Base-by-base conservation (phyloP, 148 eudicot genomes). In the Vaccinium darrowii region DNA sequence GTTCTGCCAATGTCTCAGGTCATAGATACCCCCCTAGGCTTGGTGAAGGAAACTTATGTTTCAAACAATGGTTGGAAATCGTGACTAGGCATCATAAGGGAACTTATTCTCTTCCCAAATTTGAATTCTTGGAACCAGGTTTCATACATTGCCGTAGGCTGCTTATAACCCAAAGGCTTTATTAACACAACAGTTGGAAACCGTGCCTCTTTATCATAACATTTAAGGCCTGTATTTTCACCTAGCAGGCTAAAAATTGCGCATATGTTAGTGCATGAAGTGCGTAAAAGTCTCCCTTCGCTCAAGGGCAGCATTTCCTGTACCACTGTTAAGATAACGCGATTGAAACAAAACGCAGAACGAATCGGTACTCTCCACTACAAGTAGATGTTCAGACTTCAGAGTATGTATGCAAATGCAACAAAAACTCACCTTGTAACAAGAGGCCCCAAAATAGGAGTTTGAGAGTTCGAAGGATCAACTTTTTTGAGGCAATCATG, bases 391-490 rank as follows among this genome's bases (percentile, higher is more conserved):
- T 62, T 21, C 25, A 62, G 69, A 21, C 36, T 33, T 33, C 36
- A 33, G 36, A 1, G 12, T 62, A 21, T 62, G 69, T 62, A 58
- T 5, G 43, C 5, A 39, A 39, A 39, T 39, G 43, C 63, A 58
- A 58, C 33, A 83, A 78, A 75, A 81, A 83, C 92, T 62, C 83
- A 95, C 98, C 98, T 92, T 96, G 99, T 84, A 96, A 85, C 72
- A 96, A 87, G 78, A 96, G 91, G n/a, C 99, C 99, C 97, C 95
- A 94, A 76, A 96, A 92, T 43, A 96, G 88, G 74, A 96, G 99
- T 63, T 96, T 92, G 84, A 96, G 86, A 67, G 97, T 91, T 83
- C 99, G 90, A 58, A 93, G 79, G 57, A 94, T 79, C 84, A 96
- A 93, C 85, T 96, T 96, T 82, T 85, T 91, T 85, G 84, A 78